These are phyloP conservation scores for Colletotrichum falcatum DNA, from an alignment of 2,329 filamentous ascomycete species.

Conservation along the genomic window DNA sequence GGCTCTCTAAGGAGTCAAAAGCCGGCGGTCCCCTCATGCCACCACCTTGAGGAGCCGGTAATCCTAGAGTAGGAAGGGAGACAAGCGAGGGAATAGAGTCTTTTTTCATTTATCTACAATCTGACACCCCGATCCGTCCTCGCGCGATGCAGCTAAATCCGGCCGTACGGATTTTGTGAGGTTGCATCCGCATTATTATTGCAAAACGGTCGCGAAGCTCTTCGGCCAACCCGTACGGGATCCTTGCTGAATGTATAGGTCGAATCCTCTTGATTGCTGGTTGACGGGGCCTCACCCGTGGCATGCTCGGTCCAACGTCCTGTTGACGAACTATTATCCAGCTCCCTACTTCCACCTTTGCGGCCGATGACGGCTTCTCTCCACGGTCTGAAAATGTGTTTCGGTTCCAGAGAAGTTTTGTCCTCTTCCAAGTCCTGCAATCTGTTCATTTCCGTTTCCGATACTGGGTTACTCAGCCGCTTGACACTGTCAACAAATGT, in stretches of 20 bases:
- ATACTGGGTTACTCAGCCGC: constrained; percentile 45
- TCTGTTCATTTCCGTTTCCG: constrained; percentile 45
- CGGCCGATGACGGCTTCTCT: neutral
- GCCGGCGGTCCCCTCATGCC: constrained; percentile 25
- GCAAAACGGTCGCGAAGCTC: neutral
- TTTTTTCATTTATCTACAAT: constrained; percentile 36
- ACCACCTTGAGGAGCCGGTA: constrained; percentile 32
- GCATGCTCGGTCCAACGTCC: constrained; percentile 29
- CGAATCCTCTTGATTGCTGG: neutral
- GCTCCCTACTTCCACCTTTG: constrained; percentile 14
- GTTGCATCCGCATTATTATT: neutral
- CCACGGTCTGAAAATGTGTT: constrained; percentile 8
- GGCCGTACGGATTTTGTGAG: neutral
- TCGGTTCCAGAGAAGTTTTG: constrained; percentile 29
- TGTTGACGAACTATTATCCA: constrained; percentile 27
- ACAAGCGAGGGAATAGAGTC: constrained; percentile 41
- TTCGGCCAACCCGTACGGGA: neutral
- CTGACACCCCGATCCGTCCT: neutral
- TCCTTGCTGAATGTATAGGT: neutral
- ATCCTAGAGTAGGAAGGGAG: constrained; percentile 34
- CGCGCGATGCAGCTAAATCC: neutral
- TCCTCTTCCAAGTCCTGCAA: constrained; percentile 43
- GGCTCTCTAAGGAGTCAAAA: constrained; percentile 32
- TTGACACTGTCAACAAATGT: constrained; percentile 45
- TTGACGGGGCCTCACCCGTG: neutral